Conservation (phyloP, 2,329 filamentous ascomycete species). For the Alternaria burnsii region DNA sequence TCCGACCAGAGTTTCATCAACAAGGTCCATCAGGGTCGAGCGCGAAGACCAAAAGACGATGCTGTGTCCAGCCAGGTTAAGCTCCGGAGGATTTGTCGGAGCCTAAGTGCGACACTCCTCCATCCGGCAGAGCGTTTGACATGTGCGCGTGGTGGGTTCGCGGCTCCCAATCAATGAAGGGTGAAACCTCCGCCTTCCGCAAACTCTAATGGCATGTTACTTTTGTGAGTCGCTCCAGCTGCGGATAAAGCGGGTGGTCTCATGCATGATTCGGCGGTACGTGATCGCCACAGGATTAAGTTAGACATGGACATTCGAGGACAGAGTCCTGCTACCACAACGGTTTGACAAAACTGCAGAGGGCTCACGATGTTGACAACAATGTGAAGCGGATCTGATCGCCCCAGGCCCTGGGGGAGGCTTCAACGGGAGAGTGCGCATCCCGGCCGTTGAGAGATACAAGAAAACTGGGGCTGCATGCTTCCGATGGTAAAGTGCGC, state of each 20-base stretch:
- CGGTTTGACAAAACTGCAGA: background rate
- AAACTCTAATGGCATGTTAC: slow-evolving; percentile 7
- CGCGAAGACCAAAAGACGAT: background rate
- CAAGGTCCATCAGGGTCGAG: background rate
- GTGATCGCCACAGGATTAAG: background rate
- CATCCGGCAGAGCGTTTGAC: slow-evolving; percentile 16
- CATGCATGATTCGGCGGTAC: slow-evolving; percentile 9
- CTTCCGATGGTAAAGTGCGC: slow-evolving; percentile 10
- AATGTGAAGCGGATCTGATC: slow-evolving; percentile 19
- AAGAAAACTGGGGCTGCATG: slow-evolving; percentile 11
- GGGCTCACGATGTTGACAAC: slow-evolving; percentile 5
- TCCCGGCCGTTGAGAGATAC: slow-evolving; percentile 10
- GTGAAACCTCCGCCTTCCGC: slow-evolving; percentile 17
- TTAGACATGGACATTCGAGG: background rate
- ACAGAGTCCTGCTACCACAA: background rate
- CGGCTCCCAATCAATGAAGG: slow-evolving; percentile 9
- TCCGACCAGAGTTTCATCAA: background rate
- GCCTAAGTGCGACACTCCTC: background rate
- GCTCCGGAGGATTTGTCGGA: slow-evolving; percentile 7
- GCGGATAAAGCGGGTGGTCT: slow-evolving; percentile 8
- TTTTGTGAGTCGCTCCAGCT: slow-evolving; percentile 15
- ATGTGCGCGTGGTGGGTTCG: slow-evolving; percentile 16
- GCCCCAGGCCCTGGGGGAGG: slow-evolving; percentile 5
- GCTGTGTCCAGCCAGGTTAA: slow-evolving; percentile 6
- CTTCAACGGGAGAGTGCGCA: slow-evolving; percentile 21